These are phyloP conservation scores for Blastomyces parvus DNA, from an alignment of 2,329 filamentous ascomycete species.

Conservation along the genomic window DNA sequence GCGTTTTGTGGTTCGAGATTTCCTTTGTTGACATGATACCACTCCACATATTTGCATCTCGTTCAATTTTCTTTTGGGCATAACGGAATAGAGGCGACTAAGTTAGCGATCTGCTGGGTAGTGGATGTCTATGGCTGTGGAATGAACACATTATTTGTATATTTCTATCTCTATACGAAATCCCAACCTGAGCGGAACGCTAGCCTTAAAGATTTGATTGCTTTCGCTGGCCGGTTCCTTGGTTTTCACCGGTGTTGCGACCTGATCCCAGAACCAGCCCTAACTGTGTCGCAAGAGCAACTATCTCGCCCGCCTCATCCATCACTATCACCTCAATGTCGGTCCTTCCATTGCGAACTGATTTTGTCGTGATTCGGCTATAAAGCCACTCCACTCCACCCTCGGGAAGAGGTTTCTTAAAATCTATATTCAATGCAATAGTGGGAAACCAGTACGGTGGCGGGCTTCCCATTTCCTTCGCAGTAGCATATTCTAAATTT, in stretches of 20 bases:
- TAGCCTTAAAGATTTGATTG: neutral
- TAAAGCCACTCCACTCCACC: slow-evolving; percentile 4
- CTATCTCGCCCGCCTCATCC: slow-evolving; percentile 4
- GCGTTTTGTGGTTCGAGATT: neutral
- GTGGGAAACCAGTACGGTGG: slow-evolving; percentile 7
- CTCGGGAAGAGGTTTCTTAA: slow-evolving; percentile 1
- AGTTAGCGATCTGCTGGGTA: neutral
- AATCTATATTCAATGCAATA: slow-evolving; percentile 1
- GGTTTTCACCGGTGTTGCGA: slow-evolving; percentile 2
- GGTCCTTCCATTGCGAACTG: slow-evolving; percentile 1
- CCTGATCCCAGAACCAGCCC: slow-evolving; percentile 1
- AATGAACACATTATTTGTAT: neutral
- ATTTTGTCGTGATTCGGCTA: slow-evolving; percentile 2
- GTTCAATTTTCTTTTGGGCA: neutral
- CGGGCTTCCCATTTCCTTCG: neutral
- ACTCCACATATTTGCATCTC: neutral
- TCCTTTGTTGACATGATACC: neutral
- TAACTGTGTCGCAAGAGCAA: slow-evolving; percentile 5
- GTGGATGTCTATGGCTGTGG: neutral
- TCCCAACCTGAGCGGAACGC: neutral
- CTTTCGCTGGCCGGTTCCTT: neutral
- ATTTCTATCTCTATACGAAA: neutral
- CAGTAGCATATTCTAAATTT: slow-evolving; percentile 1
- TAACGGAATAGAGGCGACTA: neutral
- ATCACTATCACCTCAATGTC: slow-evolving; percentile 7